Evolutionary conservation across 2,329 filamentous ascomycete genomes (phyloP).

Genomic region (Trichoderma hamatum): DNA sequence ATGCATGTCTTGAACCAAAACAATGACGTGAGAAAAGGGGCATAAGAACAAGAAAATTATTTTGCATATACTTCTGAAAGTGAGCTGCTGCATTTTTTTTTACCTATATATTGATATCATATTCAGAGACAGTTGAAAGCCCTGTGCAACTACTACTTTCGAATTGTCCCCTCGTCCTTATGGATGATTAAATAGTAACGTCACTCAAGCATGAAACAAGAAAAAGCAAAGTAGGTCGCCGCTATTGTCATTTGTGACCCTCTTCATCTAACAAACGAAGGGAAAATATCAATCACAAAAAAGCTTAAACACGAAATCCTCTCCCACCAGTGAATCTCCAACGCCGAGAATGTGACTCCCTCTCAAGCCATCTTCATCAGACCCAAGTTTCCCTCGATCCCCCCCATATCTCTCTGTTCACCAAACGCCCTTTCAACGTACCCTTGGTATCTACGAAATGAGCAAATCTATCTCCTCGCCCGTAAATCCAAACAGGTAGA

Average conservation of each 20-base stretch:
- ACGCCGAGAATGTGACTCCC: not conserved
- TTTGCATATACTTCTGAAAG: not conserved
- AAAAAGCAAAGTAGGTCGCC: not conserved
- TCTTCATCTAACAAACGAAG: not conserved
- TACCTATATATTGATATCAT: not conserved
- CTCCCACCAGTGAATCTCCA: not conserved
- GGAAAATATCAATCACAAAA: not conserved
- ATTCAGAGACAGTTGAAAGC: not conserved
- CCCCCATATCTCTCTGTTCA: not conserved
- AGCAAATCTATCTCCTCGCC: conserved; percentile 56
- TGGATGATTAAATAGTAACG: not conserved
- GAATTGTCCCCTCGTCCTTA: not conserved
- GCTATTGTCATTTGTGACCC: not conserved
- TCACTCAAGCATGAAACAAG: not conserved
- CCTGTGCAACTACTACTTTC: not conserved
- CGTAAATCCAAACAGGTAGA: conserved; percentile 74
- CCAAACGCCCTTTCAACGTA: not conserved
- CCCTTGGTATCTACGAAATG: conserved; percentile 13
- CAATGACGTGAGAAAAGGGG: not conserved
- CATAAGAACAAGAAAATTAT: not conserved
- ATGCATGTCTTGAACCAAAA: conserved; percentile 9
- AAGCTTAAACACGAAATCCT: not conserved
- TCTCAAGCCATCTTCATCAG: not conserved
- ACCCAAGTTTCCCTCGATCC: not conserved
- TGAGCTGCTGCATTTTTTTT: not conserved